Evolutionary conservation across 1,139 yeast genomes (phyloP).

Genomic region (Geotrichum candidum): DNA sequence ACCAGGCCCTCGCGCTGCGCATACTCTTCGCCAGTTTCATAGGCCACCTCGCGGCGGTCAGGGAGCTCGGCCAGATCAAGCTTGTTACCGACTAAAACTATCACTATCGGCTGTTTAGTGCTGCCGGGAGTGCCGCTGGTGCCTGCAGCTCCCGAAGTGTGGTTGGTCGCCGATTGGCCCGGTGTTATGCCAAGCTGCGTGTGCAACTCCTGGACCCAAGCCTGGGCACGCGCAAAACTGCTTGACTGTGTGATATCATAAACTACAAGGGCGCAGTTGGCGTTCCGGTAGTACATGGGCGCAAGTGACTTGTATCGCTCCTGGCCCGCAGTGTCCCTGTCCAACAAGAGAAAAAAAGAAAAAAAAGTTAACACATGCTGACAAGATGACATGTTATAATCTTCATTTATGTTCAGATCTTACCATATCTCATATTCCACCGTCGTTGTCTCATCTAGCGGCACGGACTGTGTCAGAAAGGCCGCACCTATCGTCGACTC

Average conservation of each 20-base stretch:
- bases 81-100: constrained; percentile 92
- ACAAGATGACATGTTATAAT: not conserved
- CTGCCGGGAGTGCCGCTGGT: not conserved
- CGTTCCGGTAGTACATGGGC: constrained; percentile 96
- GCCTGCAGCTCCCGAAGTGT: not conserved
- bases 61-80: constrained; percentile 48
- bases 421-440: constrained; percentile 44
- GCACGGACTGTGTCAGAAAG: constrained; percentile 83
- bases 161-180: not conserved
- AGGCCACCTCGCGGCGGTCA: constrained; percentile 57
- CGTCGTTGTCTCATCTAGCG: constrained; percentile 49
- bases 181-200: constrained; percentile 48
- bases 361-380: not conserved
- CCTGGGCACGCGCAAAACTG: constrained; percentile 96
- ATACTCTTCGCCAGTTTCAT: constrained; percentile 74
- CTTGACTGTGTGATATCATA: constrained; percentile 96
- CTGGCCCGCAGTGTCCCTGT: constrained; percentile 92
- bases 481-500: constrained; percentile 99
- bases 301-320: constrained; percentile 95
- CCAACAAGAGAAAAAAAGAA: not conserved
- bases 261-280: constrained; percentile 96
- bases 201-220: constrained; percentile 95
- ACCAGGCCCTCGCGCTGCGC: constrained; percentile 82
- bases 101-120: constrained; percentile 84
- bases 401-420: constrained; percentile 8